Evolutionary conservation across 352 stramenopile genomes (phyloP).

Genomic region (Globisporangium mamillatum): DNA sequence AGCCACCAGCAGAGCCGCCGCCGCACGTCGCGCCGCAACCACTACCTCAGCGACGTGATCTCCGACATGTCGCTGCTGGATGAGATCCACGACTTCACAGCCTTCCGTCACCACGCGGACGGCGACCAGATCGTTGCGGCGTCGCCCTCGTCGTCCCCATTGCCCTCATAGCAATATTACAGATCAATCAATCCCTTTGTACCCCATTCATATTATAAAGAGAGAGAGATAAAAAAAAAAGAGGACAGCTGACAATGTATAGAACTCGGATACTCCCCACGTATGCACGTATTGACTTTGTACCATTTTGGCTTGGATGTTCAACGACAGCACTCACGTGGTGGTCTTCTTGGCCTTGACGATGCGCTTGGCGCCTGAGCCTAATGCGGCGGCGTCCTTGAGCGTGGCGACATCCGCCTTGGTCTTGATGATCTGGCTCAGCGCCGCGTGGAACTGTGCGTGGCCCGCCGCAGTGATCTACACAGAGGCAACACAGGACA

Average conservation of each 20-base stretch:
- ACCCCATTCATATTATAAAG: not conserved
- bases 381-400: slow-evolving; percentile 5
- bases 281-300: not conserved
- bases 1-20: slow-evolving; percentile 56
- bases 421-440: slow-evolving; percentile 72
- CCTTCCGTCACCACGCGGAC: slow-evolving; percentile 27
- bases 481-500: not conserved
- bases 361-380: slow-evolving; percentile 29
- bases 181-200: not conserved
- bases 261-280: not conserved
- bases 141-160: slow-evolving; percentile 36
- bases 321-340: slow-evolving; percentile 30
- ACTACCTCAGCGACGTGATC: slow-evolving; percentile 77
- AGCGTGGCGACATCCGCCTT: slow-evolving; percentile 47
- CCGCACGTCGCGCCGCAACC: slow-evolving; percentile 61
- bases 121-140: slow-evolving; percentile 54
- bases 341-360: slow-evolving; percentile 62
- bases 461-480: slow-evolving; percentile 62
- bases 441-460: slow-evolving; percentile 59
- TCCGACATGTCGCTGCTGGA: slow-evolving; percentile 67
- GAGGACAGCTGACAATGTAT: not conserved
- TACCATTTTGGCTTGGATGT: not conserved
- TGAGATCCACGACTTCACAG: slow-evolving; percentile 48
- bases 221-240: not conserved
- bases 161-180: slow-evolving; percentile 13